Base-by-base conservation (phyloP, 2,329 filamentous ascomycete genomes). In the Volutella citrinella region DNA sequence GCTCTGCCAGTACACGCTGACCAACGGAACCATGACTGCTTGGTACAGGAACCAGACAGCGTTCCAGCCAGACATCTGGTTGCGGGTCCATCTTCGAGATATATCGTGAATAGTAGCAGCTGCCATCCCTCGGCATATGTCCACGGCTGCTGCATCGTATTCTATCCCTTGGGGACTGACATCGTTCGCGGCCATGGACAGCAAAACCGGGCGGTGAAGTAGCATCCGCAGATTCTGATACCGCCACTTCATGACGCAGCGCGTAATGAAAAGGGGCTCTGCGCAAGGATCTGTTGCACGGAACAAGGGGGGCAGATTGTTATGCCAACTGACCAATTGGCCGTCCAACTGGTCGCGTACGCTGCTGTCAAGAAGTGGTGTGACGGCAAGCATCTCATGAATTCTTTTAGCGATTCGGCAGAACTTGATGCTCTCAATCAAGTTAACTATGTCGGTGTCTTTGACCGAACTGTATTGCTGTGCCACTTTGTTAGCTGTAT, bases 11-110 rank as follows among this genome's bases (percentile, higher is more conserved):
- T 88, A 87, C 10, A 90, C 68, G 15, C 78, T 83, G 10, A 91
- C 75, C 2, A 91, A 72, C 0, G 85, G 85, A 8, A 90, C 80
- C 80, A 90, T 86, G 43, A 78, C 79, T 0, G 85, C 84, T 57
- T 90, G 85, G 62, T 87, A 90, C 39, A 87, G 74, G 60, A 88
- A 83, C 84, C 84, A 89, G 4, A 86, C 84, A 0, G 82, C 85
- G 55, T 87, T 87, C 85, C 84, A 90, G 8, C 84, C 84, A 1
- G 78, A 79, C 64, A 90, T 85, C 53, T 88, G 78, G 54, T 87
- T 85, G 27, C 79, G 75, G 27, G 76, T 76, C 65, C 83, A 87
- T 43, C 84, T 82, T 15, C 70, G 67, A 10, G 79, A 73, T 42
- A 90, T 87, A 40, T 88, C 83, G 38, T 81, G 74, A 43, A 90